Percentiles rank a stretch among this genome's conserved stretches.
Evolutionary conservation across 306 rosid species (phyloP).

Genomic region (Cucumis hystrix): DNA sequence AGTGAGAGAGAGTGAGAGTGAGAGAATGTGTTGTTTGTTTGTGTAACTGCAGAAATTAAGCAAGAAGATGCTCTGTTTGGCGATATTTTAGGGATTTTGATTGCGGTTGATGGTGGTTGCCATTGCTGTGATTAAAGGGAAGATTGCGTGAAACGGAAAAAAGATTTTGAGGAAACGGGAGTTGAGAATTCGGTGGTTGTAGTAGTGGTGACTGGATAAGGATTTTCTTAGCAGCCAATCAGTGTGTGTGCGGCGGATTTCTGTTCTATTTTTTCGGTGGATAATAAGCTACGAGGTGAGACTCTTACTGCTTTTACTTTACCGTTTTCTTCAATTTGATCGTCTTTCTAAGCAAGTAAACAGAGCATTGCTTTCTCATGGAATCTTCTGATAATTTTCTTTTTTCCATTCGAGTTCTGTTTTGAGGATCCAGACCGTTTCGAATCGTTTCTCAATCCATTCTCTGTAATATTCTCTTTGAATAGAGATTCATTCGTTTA

Average conservation of each 20-base stretch:
- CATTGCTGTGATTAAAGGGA: neutral
- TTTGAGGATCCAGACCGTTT: neutral
- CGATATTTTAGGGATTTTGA: slow-evolving; percentile 9
- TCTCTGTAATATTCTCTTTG: neutral
- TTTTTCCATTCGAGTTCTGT: neutral
- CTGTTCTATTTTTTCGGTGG: neutral
- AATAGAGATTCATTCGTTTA: neutral
- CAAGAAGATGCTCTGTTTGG: neutral
- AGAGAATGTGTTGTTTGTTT: neutral
- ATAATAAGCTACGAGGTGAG: slow-evolving; percentile 10
- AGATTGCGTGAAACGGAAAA: neutral
- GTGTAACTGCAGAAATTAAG: neutral
- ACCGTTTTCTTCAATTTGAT: neutral
- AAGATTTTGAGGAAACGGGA: too few relatives aligned
- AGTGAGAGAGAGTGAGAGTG: neutral
- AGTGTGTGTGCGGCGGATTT: neutral
- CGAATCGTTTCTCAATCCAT: neutral
- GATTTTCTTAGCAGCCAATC: neutral
- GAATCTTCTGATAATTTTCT: neutral
- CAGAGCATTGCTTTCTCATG: slow-evolving; percentile 10
- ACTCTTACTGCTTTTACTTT: neutral
- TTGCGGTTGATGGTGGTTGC: neutral
- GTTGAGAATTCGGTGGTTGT: neutral
- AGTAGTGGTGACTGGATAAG: too few relatives aligned
- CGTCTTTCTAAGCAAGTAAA: slow-evolving; percentile 14